These are phyloP conservation scores for Aspergillus tanneri DNA, from an alignment of 2,329 filamentous ascomycete species.

Conservation along the genomic window DNA sequence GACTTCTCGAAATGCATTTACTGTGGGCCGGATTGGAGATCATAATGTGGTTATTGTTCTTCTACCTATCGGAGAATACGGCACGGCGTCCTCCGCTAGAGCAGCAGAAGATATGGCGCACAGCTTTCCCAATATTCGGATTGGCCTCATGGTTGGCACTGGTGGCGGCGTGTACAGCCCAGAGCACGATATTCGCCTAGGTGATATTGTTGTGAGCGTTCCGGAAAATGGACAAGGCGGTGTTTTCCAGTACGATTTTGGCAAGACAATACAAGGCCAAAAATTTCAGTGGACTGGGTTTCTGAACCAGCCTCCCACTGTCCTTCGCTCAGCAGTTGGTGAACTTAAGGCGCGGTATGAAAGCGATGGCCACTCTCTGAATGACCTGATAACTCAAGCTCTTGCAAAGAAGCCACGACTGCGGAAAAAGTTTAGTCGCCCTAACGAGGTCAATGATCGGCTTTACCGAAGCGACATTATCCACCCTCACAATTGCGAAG, in stretches of 20 bases:
- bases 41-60: constrained; percentile 22
- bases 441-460: constrained; percentile 2
- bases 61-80: constrained; percentile 1
- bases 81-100: background rate
- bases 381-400: background rate
- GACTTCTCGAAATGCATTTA: constrained; percentile 26
- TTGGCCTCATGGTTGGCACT: constrained; percentile 1
- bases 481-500: background rate
- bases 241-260: constrained; percentile 23
- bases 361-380: constrained; percentile 7
- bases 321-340: constrained; percentile 12
- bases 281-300: constrained; percentile 17
- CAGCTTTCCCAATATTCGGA: background rate
- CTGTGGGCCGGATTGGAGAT: constrained; percentile 27
- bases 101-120: constrained; percentile 1
- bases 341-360: constrained; percentile 15
- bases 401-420: constrained; percentile 5
- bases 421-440: constrained; percentile 5
- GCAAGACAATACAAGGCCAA: constrained; percentile 17
- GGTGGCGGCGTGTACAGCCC: background rate
- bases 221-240: constrained; percentile 4
- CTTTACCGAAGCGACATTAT: constrained; percentile 7
- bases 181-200: constrained; percentile 2
- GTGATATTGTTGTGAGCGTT: constrained; percentile 1
- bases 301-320: constrained; percentile 20